Conservation (phyloP, 176 grass and related monocot genomes). For the Oryza rufipogon region DNA sequence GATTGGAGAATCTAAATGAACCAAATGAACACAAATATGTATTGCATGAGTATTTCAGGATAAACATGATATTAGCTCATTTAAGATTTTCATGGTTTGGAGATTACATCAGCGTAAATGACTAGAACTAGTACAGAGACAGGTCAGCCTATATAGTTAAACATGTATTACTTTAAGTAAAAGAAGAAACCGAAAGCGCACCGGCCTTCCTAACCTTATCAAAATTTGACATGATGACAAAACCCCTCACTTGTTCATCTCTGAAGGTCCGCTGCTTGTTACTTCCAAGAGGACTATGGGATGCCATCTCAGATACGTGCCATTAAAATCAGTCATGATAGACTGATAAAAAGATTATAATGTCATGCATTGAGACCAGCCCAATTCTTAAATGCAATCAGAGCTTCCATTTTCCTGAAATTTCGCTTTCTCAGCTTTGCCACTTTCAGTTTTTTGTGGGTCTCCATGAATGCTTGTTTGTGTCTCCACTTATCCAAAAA, state of each 20-base stretch:
- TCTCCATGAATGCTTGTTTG: constrained; percentile 99
- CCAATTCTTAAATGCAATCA: constrained; percentile 98
- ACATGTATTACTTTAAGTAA: constrained; percentile 32
- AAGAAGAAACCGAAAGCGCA: constrained; percentile 27
- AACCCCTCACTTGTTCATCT: constrained; percentile 29
- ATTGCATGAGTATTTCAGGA: constrained; percentile 3
- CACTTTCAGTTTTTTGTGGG: constrained; percentile 89
- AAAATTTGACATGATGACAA: constrained; percentile 14
- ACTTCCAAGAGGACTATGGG: constrained; percentile 32
- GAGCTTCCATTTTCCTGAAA: constrained; percentile 91
- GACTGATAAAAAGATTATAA: background rate
- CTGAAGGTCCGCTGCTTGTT: constrained; percentile 18
- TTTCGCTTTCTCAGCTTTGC: constrained; percentile 84
- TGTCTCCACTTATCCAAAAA: constrained; percentile 99
- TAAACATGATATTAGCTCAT: constrained; percentile 10
- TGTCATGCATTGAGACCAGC: constrained; percentile 80
- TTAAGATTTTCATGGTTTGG: constrained; percentile 20
- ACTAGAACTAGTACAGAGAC: constrained; percentile 2
- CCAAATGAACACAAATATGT: constrained; percentile 15
- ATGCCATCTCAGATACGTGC: constrained; percentile 6
- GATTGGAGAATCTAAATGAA: background rate
- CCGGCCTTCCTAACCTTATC: constrained; percentile 14
- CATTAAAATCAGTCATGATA: constrained; percentile 17
- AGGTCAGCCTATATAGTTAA: constrained; percentile 29
- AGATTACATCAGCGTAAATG: background rate